Conservation (phyloP, 805 yeast species). For the Zygoascus ofunaensis region DNA sequence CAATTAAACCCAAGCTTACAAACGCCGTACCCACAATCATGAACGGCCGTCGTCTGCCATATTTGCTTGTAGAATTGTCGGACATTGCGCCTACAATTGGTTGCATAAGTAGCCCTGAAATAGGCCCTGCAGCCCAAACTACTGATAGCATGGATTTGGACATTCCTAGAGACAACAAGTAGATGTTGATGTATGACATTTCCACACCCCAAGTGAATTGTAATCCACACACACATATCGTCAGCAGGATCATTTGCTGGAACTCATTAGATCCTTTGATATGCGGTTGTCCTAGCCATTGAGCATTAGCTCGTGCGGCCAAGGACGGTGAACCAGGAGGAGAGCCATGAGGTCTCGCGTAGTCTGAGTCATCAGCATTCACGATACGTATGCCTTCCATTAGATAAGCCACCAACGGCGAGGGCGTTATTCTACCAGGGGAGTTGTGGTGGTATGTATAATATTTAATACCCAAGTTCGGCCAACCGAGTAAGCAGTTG, state of each 20-base stretch:
- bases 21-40: slow-evolving; percentile 45
- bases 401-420: too few species aligned
- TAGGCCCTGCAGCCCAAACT: slow-evolving; percentile 64
- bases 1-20: slow-evolving; percentile 38
- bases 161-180: slow-evolving; percentile 47
- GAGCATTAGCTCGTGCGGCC: not conserved
- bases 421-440: too few species aligned
- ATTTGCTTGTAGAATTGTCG: slow-evolving; percentile 31
- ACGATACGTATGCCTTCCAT: not conserved
- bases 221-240: slow-evolving; percentile 43
- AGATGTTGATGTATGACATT: slow-evolving; percentile 56
- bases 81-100: slow-evolving; percentile 53
- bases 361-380: not conserved
- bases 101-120: slow-evolving; percentile 55
- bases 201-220: slow-evolving; percentile 65
- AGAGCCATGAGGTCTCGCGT: too few species aligned
- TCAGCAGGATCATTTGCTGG: slow-evolving; percentile 17
- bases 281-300: slow-evolving; percentile 14
- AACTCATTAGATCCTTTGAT: slow-evolving; percentile 12
- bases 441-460: too few species aligned
- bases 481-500: too few species aligned
- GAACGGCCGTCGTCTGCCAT: slow-evolving; percentile 51
- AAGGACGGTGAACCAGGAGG: not conserved
- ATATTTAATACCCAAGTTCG: too few species aligned
- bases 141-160: slow-evolving; percentile 47